These are phyloP conservation scores for Colletotrichum siamense DNA, from an alignment of 2,329 filamentous ascomycete genomes.

Conservation along the genomic window DNA sequence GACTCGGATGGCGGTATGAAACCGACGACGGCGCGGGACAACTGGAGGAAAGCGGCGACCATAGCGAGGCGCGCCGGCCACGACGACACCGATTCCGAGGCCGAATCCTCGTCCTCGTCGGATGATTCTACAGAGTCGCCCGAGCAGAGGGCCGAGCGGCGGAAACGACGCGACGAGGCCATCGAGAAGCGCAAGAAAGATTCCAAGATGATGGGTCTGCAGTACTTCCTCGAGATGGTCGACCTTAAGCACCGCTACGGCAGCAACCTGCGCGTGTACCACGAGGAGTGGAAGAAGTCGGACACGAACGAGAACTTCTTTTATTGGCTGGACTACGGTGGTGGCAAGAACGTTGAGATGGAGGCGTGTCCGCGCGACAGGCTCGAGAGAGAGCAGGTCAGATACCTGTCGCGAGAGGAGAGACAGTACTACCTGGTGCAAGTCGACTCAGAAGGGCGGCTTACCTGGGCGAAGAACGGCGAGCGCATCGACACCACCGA, in stretches of 20 bases:
- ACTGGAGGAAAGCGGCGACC: constrained; percentile 77
- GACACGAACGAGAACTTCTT: constrained; percentile 89
- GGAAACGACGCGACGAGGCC: constrained; percentile 49
- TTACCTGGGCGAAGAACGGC: constrained; percentile 90
- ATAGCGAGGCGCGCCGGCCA: constrained; percentile 76
- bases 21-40: constrained; percentile 58
- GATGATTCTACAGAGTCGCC: constrained; percentile 35
- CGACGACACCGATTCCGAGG: constrained; percentile 62
- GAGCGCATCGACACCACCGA: constrained; percentile 77
- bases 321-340: constrained; percentile 88
- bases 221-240: constrained; percentile 87
- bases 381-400: constrained; percentile 79
- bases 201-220: constrained; percentile 81
- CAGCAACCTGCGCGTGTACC: constrained; percentile 80
- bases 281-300: constrained; percentile 80
- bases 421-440: constrained; percentile 80
- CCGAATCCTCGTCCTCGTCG: constrained; percentile 33
- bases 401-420: constrained; percentile 85
- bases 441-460: constrained; percentile 74
- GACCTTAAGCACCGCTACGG: constrained; percentile 89
- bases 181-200: constrained; percentile 66
- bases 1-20: constrained; percentile 15
- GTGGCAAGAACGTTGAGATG: constrained; percentile 73
- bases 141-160: constrained; percentile 42
- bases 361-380: constrained; percentile 74